phyloP scores from a whole-genome alignment of 2,329 filamentous ascomycete species.

The Nemania bipapillata region DNA sequence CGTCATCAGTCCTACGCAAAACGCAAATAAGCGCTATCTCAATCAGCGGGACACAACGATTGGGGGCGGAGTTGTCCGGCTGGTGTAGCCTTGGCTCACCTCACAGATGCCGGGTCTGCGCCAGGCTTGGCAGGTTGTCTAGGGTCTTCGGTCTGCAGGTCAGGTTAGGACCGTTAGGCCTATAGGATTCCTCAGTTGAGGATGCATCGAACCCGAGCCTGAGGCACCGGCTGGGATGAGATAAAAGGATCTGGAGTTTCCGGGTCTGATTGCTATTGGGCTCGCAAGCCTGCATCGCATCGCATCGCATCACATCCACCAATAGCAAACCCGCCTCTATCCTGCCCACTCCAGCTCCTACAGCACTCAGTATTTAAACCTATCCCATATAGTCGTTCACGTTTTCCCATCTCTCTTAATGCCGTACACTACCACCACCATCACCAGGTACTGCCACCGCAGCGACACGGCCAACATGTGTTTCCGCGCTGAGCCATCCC shows the following conservation, averaged over 20 bases:
- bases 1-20: not conserved
- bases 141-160: not conserved
- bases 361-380: not conserved
- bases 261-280: not conserved
- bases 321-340: not conserved
- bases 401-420: slow-evolving; percentile 4
- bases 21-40: slow-evolving; percentile 23
- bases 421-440: slow-evolving; percentile 35
- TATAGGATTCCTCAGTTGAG: not conserved
- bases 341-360: not conserved
- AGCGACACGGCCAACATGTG: slow-evolving; percentile 58
- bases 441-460: slow-evolving; percentile 32
- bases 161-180: too few relatives aligned
- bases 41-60: slow-evolving; percentile 21
- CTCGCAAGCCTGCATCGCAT: not conserved
- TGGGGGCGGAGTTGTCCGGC: slow-evolving; percentile 21
- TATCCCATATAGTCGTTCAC: not conserved
- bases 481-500: slow-evolving; percentile 58
- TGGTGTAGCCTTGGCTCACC: slow-evolving; percentile 6
- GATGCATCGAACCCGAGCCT: too few relatives aligned
- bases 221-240: not conserved
- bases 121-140: slow-evolving; percentile 9
- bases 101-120: slow-evolving; percentile 23
- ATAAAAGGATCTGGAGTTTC: slow-evolving; percentile 5
- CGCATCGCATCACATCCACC: too few relatives aligned